Evolutionary conservation across 768 basidiomycete species (phyloP).

Genomic region (Phaeotremella fagi): DNA sequence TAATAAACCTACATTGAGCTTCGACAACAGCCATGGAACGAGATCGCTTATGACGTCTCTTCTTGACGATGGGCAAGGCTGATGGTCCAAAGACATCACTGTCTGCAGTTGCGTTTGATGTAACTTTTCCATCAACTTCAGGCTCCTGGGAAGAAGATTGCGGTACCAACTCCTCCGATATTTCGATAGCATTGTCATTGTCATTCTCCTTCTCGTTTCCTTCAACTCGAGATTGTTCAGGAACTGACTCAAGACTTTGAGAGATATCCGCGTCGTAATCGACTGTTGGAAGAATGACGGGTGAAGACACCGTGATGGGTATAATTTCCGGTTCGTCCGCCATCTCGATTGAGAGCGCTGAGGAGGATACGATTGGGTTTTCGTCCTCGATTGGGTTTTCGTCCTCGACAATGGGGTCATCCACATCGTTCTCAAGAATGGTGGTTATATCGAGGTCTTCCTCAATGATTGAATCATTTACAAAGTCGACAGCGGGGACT

Average conservation of each 20-base stretch:
- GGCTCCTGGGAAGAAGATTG: slow-evolving; percentile 6
- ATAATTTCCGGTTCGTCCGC: no score
- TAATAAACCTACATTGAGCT: slow-evolving; percentile 6
- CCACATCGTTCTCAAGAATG: no score
- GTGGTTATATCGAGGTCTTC: no score
- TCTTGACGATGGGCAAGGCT: slow-evolving; percentile 5
- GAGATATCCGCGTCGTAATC: slow-evolving; percentile 41
- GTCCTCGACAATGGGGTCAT: no score
- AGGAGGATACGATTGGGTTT: no score
- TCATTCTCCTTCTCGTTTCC: not conserved
- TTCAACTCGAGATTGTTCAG: not conserved
- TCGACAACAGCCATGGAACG: not conserved
- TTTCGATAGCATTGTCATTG: no score
- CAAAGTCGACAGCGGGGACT: no score
- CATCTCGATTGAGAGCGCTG: no score
- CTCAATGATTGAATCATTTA: not conserved
- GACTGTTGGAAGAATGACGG: not conserved
- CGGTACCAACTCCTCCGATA: not conserved
- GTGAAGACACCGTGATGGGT: not conserved
- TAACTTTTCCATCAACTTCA: slow-evolving; percentile 4
- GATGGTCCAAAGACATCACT: slow-evolving; percentile 34
- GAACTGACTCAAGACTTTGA: slow-evolving; percentile 4
- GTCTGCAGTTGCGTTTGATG: not conserved
- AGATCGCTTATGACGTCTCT: not conserved
- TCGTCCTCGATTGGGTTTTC: no score